phyloP scores from a whole-genome alignment of 2,329 filamentous ascomycete genomes.

The Nothophoma quercina region DNA sequence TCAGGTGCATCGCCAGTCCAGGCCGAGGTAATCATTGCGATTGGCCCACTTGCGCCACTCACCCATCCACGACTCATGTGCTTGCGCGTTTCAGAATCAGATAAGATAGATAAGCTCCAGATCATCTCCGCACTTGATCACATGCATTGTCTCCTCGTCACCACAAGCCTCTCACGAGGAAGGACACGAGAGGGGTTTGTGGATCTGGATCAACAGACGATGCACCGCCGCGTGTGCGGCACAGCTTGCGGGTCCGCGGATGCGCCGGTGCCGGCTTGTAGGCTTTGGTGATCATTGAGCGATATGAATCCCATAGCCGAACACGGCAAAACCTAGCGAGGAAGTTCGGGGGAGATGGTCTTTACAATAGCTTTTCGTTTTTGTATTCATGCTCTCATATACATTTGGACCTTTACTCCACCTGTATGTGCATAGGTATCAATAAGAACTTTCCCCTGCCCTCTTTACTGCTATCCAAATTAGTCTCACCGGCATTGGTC shows the following conservation, averaged over 20 bases:
- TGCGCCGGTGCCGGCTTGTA: conserved; percentile 1
- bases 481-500: too few relatives aligned
- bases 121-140: conserved; percentile 3
- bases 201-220: background rate
- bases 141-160: conserved; percentile 1
- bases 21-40: conserved; percentile 19
- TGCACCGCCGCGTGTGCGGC: background rate
- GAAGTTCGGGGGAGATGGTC: too few relatives aligned
- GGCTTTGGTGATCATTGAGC: too few relatives aligned
- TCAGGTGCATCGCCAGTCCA: conserved; percentile 8
- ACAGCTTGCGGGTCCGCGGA: background rate
- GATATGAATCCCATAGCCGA: background rate
- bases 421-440: too few relatives aligned
- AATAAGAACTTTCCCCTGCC: too few relatives aligned
- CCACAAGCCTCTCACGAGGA: background rate
- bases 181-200: conserved; percentile 1
- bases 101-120: conserved; percentile 23
- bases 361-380: background rate
- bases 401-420: background rate
- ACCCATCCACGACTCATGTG: conserved; percentile 1
- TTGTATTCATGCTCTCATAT: background rate
- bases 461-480: too few relatives aligned
- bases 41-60: background rate
- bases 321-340: conserved; percentile 5
- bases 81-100: conserved; percentile 8